A percentile compares a stretch with the other conserved stretches of the same genome.
These are phyloP conservation scores for Syzygium aromaticum DNA, from an alignment of 345 rosid species.

Conservation along the genomic window DNA sequence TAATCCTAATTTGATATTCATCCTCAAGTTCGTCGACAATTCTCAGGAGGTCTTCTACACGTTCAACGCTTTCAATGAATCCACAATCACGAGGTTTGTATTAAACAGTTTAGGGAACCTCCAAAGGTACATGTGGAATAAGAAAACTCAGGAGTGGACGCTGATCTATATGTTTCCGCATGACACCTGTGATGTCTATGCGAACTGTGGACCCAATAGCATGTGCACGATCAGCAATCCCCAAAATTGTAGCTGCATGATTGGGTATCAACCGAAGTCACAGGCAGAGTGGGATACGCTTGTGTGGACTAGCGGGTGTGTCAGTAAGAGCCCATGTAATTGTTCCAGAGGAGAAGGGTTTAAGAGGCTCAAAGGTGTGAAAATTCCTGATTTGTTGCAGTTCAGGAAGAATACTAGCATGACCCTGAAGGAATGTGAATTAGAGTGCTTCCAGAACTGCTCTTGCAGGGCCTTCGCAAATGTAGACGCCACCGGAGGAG, in stretches of 20 bases:
- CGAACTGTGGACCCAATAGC: neutral
- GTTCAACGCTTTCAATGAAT: neutral
- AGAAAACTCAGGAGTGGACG: neutral
- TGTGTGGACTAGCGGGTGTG: slow-evolving; percentile 14
- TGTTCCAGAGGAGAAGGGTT: neutral
- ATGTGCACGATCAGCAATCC: neutral
- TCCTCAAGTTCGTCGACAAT: neutral
- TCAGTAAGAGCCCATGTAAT: neutral
- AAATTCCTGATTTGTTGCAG: slow-evolving; percentile 9
- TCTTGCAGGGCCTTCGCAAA: neutral
- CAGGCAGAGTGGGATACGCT: neutral
- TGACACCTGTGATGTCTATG: slow-evolving; percentile 1
- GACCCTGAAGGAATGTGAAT: neutral
- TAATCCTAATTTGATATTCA: neutral
- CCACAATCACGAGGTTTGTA: neutral
- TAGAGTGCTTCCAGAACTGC: neutral
- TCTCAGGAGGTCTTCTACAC: neutral
- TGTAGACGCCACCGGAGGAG: neutral
- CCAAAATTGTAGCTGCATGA: slow-evolving; percentile 6
- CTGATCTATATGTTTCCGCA: neutral
- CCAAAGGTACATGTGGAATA: neutral
- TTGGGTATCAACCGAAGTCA: slow-evolving; percentile 12
- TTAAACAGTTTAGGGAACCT: neutral
- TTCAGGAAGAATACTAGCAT: neutral
- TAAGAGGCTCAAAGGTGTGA: neutral